Percentiles rank a stretch among this genome's conserved stretches.
Conservation (phyloP, 805 yeast genomes). For the Blastobotrys chiropterorum region DNA sequence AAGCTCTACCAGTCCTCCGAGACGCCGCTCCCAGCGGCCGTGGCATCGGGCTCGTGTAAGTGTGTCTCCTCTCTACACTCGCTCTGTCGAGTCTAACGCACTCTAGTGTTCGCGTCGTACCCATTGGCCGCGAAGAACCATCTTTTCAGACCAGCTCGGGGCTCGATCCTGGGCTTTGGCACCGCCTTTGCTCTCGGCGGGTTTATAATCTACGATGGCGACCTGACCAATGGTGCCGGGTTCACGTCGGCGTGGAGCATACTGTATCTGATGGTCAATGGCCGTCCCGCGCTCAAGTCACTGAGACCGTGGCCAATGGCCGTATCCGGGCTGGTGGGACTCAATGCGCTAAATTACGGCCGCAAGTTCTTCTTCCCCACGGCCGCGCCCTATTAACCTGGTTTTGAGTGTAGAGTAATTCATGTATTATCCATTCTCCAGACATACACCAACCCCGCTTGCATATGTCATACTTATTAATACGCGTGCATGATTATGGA, state of each 20-base stretch:
- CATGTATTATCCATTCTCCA: too few relatives aligned
- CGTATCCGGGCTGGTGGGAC: constrained; percentile 51
- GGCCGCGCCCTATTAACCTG: not conserved
- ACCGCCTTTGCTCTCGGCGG: constrained; percentile 27
- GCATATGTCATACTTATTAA: not conserved
- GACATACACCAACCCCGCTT: too few relatives aligned
- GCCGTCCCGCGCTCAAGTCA: constrained; percentile 36
- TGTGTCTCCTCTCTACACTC: not conserved
- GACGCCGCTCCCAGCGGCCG: constrained; percentile 22
- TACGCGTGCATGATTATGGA: too few relatives aligned
- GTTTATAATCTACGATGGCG: constrained; percentile 66
- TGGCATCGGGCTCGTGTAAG: constrained; percentile 20
- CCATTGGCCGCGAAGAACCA: constrained; percentile 10
- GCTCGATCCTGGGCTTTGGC: constrained; percentile 22
- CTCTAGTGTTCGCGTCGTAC: constrained; percentile 15
- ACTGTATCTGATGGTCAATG: constrained; percentile 66
- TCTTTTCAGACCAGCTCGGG: constrained; percentile 15
- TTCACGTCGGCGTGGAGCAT: constrained; percentile 71
- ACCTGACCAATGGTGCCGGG: constrained; percentile 72
- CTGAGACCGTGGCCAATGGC: constrained; percentile 52
- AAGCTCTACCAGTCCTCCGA: constrained; percentile 11
- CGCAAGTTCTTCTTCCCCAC: constrained; percentile 52
- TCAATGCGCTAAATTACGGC: constrained; percentile 64
- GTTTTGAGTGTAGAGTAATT: too few relatives aligned
- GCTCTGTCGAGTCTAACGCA: not conserved